Percentiles rank a stretch among this genome's conserved stretches.
Conservation (phyloP, 768 basidiomycete species). For the Lactarius sanguifluus region DNA sequence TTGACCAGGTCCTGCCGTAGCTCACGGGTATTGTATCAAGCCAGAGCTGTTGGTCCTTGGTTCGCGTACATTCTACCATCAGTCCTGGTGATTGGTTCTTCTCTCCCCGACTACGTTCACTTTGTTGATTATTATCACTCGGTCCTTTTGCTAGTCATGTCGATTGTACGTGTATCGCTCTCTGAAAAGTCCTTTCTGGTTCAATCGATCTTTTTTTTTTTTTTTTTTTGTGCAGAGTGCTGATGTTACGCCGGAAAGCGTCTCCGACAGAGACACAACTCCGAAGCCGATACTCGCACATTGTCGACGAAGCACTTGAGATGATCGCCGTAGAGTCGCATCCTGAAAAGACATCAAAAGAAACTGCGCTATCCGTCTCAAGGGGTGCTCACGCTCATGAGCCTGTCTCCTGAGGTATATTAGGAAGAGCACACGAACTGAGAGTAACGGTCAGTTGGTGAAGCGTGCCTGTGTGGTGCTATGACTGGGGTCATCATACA, state of each 20-base stretch:
- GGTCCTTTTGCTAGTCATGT: conserved; percentile 13
- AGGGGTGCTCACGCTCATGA: not conserved
- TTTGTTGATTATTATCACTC: not conserved
- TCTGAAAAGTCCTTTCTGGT: not conserved
- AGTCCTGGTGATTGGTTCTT: conserved; percentile 17
- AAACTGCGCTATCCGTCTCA: not conserved
- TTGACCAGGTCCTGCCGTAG: not conserved
- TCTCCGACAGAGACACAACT: conserved; percentile 25
- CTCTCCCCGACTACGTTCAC: not conserved
- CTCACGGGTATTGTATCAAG: no score
- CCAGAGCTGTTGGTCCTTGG: conserved; percentile 12
- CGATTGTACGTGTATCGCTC: conserved; percentile 17
- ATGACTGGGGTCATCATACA: conserved; percentile 6
- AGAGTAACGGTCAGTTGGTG: not conserved
- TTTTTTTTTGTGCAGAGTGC: conserved; percentile 15
- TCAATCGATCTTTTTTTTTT: not conserved
- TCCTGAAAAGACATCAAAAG: not conserved
- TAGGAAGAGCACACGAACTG: not conserved
- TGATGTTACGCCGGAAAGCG: conserved; percentile 25
- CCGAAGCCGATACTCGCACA: not conserved
- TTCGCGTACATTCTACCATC: conserved; percentile 26
- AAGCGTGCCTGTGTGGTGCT: not conserved
- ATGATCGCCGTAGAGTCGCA: conserved; percentile 1
- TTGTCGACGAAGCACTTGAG: conserved; percentile 25
- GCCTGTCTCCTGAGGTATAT: not conserved